phyloP scores from a whole-genome alignment of 192 early-diverging fungal genomes.

The Backusella sp. region DNA sequence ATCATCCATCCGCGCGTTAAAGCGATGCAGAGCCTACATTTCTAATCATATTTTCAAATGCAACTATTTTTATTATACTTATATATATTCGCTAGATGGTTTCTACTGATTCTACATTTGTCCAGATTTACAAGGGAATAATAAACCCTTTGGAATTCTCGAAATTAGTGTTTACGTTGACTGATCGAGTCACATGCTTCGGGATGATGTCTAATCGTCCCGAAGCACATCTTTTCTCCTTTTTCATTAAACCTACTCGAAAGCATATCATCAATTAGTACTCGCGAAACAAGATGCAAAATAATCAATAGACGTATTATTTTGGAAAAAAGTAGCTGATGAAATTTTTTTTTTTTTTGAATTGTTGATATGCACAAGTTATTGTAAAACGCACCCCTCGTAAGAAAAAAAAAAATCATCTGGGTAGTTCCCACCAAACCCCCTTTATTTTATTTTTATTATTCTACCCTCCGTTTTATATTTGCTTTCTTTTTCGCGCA shows the following conservation, averaged over 20 bases:
- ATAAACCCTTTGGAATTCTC: neutral
- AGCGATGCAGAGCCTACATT: neutral
- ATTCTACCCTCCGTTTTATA: neutral
- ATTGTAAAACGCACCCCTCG: neutral
- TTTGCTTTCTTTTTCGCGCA: neutral
- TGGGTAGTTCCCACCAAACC: slow-evolving; percentile 2
- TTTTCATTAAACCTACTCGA: neutral
- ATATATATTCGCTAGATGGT: neutral
- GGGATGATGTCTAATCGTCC: neutral
- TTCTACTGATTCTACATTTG: neutral
- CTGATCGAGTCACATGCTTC: slow-evolving; percentile 8
- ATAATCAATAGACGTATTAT: neutral
- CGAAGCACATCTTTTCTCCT: slow-evolving; percentile 4
- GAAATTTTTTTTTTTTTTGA: neutral
- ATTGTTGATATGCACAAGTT: neutral
- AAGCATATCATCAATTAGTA: neutral
- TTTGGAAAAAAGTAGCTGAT: neutral
- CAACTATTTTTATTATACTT: neutral
- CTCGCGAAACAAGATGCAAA: neutral
- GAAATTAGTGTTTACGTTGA: neutral
- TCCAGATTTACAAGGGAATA: neutral
- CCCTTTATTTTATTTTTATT: neutral
- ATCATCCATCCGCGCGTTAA: neutral
- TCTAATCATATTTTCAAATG: neutral
- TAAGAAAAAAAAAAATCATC: slow-evolving; percentile 2